phyloP scores from a whole-genome alignment of 306 rosid species.

The Luffa aegyptiaca region DNA sequence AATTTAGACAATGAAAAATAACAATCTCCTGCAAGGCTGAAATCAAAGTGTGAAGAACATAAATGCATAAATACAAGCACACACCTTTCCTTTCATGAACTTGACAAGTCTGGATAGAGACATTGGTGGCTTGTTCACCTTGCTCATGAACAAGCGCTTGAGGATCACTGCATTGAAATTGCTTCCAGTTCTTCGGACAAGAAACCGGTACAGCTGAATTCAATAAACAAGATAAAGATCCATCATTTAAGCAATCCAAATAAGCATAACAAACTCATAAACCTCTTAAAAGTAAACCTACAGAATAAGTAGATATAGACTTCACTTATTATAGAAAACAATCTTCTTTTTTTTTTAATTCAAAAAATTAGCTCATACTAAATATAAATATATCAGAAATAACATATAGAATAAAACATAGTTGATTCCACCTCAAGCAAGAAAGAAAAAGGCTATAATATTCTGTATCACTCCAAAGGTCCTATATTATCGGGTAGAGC shows the following conservation, averaged over 20 bases:
- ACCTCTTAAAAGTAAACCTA: not conserved
- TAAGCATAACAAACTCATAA: not conserved
- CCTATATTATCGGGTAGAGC: no score
- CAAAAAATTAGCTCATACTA: not conserved
- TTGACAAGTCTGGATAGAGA: conserved; percentile 60
- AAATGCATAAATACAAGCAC: conserved; percentile 4
- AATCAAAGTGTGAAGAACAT: not conserved
- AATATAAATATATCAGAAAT: not conserved
- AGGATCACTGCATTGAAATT: conserved; percentile 64
- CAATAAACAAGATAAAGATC: not conserved
- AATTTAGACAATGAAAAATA: not conserved
- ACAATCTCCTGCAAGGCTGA: not conserved
- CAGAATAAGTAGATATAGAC: not conserved
- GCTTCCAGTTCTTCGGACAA: conserved; percentile 80
- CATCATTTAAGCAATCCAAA: not conserved
- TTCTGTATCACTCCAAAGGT: no score
- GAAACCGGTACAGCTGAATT: conserved; percentile 70
- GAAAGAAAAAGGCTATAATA: not conserved
- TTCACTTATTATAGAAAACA: not conserved
- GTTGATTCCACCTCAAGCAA: not conserved
- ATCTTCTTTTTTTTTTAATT: not conserved
- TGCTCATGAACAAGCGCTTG: conserved; percentile 79
- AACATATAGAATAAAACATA: not conserved
- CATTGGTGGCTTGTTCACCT: conserved; percentile 70
- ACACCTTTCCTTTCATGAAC: conserved; percentile 52